Base-by-base conservation (phyloP, 2,329 filamentous ascomycete genomes). In the Pseudocercospora macadamiae region DNA sequence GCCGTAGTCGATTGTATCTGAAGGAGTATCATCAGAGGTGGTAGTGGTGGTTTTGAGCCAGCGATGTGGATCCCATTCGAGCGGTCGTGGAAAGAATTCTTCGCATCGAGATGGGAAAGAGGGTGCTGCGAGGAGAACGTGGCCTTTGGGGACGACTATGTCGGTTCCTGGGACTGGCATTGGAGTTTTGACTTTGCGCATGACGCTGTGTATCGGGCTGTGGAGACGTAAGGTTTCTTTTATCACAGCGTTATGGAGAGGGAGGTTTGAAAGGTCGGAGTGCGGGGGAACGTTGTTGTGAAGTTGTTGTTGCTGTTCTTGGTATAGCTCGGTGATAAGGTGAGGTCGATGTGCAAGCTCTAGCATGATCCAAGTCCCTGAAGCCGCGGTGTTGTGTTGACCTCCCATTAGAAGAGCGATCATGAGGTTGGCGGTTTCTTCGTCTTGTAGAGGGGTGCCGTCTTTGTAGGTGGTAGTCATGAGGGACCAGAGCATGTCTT, bases 181-280 rank as follows among this genome's bases (percentile, higher is more conserved):
- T 61, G 93, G 91, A 66, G 86, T 85, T 80, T 93, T 96, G 74
- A 96, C 93, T 68, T 90, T 89, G 68, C 93, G 91, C 83, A 97
- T 86, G 71, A 97, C 96, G 51, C 90, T 93, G 82, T 97, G 93
- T 70, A 97, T 97, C 1, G 93, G 92, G 1, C 91, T 89, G 75
- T 97, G 90, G 18, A 97, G 82, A 63, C 93, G 89, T 36, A 97
- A 87, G 2, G 93, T 96, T 77, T 97, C 93, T 79, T 93, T 95
- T 77, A 97, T 84, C 64, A 96, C 87, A 68, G 90, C 89, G 68
- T 88, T 82, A 80, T 96, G 90, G 21, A 96, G 84, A 51, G 91
- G 86, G 30, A 97, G 83, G 75, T 88, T 89, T 66, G 87, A 81
- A n/a, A 97, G 83, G 64, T 89, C 84, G 65, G 96, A 92, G 72